Conservation (phyloP, 108 stramenopile species). For the Aurantiochytrium sp. region DNA sequence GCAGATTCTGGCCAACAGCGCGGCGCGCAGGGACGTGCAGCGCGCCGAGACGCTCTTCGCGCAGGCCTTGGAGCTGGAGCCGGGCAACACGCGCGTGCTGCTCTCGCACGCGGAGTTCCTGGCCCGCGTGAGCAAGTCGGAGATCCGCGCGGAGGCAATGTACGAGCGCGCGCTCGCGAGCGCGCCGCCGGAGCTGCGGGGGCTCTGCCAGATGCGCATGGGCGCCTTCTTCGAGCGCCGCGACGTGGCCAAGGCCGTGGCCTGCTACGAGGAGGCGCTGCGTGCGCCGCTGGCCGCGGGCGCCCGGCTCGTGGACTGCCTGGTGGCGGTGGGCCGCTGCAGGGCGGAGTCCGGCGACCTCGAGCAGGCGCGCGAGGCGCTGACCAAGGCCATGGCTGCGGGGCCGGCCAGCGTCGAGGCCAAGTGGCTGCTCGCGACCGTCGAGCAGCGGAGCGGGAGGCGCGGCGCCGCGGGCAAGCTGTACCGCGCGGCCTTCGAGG, state of each 20-base stretch:
- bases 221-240: background rate
- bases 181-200: background rate
- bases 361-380: background rate
- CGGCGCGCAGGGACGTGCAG: background rate
- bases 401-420: background rate
- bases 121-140: background rate
- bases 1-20: constrained; percentile 25
- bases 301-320: background rate
- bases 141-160: background rate
- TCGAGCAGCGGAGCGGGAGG: background rate
- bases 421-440: background rate
- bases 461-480: constrained; percentile 1
- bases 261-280: background rate
- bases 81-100: background rate
- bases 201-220: background rate
- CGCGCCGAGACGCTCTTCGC: background rate
- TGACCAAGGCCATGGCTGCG: background rate
- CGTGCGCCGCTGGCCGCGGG: background rate
- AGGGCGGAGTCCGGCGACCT: background rate
- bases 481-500: background rate
- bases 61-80: background rate
- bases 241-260: background rate
- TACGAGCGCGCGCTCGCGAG: background rate
- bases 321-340: background rate
- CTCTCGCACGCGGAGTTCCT: background rate